Evolutionary conservation across 2,329 filamentous ascomycete species (phyloP), one percentile per base, ranked within the genome.

Genomic region (Orbilia javanica): DNA sequence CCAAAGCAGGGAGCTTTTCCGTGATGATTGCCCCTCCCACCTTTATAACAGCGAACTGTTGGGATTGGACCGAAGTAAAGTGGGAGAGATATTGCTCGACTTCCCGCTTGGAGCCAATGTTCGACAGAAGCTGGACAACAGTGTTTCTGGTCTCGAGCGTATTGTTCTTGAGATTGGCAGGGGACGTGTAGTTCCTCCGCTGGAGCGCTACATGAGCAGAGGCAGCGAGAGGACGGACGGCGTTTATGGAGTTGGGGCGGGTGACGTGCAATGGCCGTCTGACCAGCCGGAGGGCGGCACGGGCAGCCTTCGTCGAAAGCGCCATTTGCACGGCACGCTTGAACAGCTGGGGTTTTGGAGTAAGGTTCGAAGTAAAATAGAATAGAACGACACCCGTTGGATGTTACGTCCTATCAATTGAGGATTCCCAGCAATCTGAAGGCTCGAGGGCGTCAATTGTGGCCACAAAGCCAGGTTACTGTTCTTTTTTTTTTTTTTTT

Each of bases 31-130:
- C 96, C 79, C 95, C 96, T 79, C 95, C 96, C 70, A 98, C 95
- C 87, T 99, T 99, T 85, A 99, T 97, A 60, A 99, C 95, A 81
- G 94, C 95, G 84, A 98, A 99, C 83, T 97, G 94, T 86, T 98
- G 94, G 39, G 94, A 97, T 52, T 94, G 96, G 79, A 97, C 94
- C 36, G 94, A 97, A 81, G 92, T 96, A 88, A 99, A 99, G 84
- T 98, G 94, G 81, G 94, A 96, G 76, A 98, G 90, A 85, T 98
- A 98, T 85, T 98, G 95, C 87, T 97, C 93, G 80, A 96, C 93
- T 86, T 99, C 95, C 79, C 95, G 89, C 88, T 96, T 97, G 80
- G 94, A 97, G 79, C 94, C 95, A 84, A 98, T 96, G 86, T 95
- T 97, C 86, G 93, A 97, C 81, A 98, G 88, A 77, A 97, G 89